Conservation (phyloP, 177 flowering plant species). For the Tripterygium wilfordii region DNA sequence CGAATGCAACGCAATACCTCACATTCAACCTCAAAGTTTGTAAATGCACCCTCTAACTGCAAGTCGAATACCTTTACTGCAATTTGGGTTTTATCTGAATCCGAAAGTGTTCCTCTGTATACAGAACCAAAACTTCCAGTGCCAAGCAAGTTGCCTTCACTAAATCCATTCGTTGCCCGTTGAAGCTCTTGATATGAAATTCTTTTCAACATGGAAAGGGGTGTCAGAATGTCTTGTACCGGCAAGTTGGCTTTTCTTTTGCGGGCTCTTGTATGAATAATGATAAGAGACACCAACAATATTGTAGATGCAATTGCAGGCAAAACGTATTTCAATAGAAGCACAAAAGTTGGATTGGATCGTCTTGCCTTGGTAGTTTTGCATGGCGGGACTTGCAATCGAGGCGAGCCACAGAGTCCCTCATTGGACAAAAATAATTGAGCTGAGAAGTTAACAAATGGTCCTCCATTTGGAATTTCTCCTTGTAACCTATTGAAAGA, state of each 20-base stretch:
- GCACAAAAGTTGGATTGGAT: neutral
- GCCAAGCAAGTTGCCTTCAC: no score
- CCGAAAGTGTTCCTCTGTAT: no score
- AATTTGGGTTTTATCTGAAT: neutral
- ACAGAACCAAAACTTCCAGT: no score
- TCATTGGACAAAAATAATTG: slow-evolving; percentile 6
- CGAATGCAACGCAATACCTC: no score
- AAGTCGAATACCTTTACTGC: no score
- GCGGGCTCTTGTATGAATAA: neutral
- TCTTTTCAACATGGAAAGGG: neutral
- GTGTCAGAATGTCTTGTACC: neutral
- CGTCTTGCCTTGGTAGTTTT: neutral
- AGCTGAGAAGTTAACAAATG: slow-evolving; percentile 8
- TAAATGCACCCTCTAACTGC: no score
- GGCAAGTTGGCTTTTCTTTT: slow-evolving; percentile 1
- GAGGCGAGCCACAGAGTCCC: slow-evolving; percentile 14
- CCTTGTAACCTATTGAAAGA: neutral
- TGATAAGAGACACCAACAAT: neutral
- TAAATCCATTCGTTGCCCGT: neutral
- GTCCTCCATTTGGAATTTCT: slow-evolving; percentile 10
- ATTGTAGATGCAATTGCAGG: neutral
- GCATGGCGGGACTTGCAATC: slow-evolving; percentile 8
- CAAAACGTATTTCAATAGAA: neutral
- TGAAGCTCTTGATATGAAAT: neutral
- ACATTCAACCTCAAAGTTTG: no score